phyloP scores from a whole-genome alignment of 495 filamentous ascomycete species.

The Penicillium pulvis region DNA sequence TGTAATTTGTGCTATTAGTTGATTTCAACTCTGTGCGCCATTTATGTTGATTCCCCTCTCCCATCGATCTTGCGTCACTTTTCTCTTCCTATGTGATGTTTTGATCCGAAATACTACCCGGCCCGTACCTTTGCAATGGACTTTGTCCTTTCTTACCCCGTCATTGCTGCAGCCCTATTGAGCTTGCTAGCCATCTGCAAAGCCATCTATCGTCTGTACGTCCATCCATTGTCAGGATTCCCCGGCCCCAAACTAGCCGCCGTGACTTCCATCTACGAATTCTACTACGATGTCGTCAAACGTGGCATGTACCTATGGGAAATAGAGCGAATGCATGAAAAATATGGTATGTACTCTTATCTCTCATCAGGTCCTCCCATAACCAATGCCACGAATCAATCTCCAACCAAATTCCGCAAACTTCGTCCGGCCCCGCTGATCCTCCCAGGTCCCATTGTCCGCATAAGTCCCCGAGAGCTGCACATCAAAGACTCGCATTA shows the following conservation, averaged over 20 bases:
- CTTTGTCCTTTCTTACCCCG: background rate
- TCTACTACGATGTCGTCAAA: conserved; percentile 51
- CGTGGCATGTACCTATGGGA: conserved; percentile 47
- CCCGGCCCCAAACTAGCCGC: conserved; percentile 54
- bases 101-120: background rate
- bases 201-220: conserved; percentile 37
- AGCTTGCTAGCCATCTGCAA: conserved; percentile 7
- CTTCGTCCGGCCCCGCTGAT: background rate
- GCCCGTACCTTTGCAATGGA: conserved; percentile 15
- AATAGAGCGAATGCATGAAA: conserved; percentile 51
- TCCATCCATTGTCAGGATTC: conserved; percentile 42
- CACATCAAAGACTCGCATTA: conserved; percentile 11
- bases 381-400: conserved; percentile 4
- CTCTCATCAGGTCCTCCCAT: background rate
- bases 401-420: background rate
- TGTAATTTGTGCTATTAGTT: background rate
- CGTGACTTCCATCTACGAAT: conserved; percentile 47
- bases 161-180: conserved; percentile 6
- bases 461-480: conserved; percentile 8
- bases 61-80: background rate
- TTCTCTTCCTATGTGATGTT: background rate
- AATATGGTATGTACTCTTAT: conserved; percentile 30
- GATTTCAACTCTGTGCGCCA: background rate
- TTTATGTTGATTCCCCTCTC: background rate
- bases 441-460: conserved; percentile 2